These are phyloP conservation scores for Capsella bursapastoris DNA, from an alignment of 345 rosid species.

Conservation along the genomic window DNA sequence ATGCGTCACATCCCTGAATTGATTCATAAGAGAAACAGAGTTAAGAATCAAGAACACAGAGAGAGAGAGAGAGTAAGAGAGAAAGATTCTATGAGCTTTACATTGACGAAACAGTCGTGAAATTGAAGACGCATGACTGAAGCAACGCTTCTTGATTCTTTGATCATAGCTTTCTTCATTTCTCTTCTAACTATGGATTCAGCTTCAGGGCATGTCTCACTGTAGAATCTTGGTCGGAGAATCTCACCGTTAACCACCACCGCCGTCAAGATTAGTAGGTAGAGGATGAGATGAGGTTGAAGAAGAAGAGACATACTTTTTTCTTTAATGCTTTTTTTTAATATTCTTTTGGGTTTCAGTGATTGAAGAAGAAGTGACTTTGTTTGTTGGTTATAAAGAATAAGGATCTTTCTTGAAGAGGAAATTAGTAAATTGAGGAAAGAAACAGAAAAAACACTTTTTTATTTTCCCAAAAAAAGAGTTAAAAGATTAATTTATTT, in stretches of 20 bases:
- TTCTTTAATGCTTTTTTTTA: not conserved
- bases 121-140: constrained; percentile 97
- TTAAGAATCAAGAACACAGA: constrained; percentile 36
- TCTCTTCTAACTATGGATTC: constrained; percentile 63
- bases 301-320: constrained; percentile 32
- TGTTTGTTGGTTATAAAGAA: constrained; percentile 16
- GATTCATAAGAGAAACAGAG: not conserved
- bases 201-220: constrained; percentile 75
- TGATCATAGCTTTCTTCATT: constrained; percentile 62
- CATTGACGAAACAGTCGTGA: constrained; percentile 98
- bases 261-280: constrained; percentile 31
- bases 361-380: constrained; percentile 19
- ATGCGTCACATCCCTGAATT: constrained; percentile 81
- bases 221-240: constrained; percentile 72
- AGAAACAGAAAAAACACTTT: too few species aligned
- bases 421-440: too few species aligned
- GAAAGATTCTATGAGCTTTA: constrained; percentile 36
- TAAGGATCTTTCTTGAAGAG: not conserved
- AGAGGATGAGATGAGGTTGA: constrained; percentile 32
- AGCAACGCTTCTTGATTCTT: constrained; percentile 82
- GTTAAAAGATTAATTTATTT: too few species aligned
- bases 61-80: constrained; percentile 25
- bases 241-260: constrained; percentile 20
- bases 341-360: not conserved
- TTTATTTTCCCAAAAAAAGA: too few species aligned